Conservation (phyloP, 805 yeast species). For the Candida peoriensis region DNA sequence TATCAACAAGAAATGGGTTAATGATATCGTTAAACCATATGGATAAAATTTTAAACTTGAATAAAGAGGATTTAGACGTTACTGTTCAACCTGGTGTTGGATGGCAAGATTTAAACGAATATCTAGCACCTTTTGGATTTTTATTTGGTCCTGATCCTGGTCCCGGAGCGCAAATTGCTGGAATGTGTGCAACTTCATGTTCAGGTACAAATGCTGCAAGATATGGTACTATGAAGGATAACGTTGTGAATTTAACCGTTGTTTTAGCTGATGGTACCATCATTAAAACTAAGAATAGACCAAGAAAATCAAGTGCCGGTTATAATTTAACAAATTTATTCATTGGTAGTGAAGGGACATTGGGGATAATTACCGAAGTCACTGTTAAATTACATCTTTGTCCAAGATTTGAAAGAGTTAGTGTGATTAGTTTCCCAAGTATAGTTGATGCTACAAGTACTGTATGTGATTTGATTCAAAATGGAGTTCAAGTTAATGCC, state of each 20-base stretch:
- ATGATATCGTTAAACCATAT: slow-evolving; percentile 53
- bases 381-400: slow-evolving; percentile 63
- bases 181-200: slow-evolving; percentile 72
- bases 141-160: slow-evolving; percentile 76
- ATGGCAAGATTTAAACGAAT: slow-evolving; percentile 64
- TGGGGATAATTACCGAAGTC: slow-evolving; percentile 74
- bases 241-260: slow-evolving; percentile 59
- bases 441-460: slow-evolving; percentile 68
- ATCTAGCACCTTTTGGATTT: slow-evolving; percentile 40
- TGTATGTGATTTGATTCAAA: slow-evolving; percentile 54
- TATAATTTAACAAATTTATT: slow-evolving; percentile 71
- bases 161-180: slow-evolving; percentile 76
- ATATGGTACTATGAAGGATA: slow-evolving; percentile 78
- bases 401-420: slow-evolving; percentile 60
- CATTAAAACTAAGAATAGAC: slow-evolving; percentile 65
- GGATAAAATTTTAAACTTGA: slow-evolving; percentile 52
- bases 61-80: slow-evolving; percentile 62
- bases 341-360: slow-evolving; percentile 74
- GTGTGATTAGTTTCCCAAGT: slow-evolving; percentile 61
- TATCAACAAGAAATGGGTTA: slow-evolving; percentile 56
- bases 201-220: slow-evolving; percentile 76
- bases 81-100: slow-evolving; percentile 75
- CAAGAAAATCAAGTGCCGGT: slow-evolving; percentile 74
- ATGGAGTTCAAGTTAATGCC: slow-evolving; percentile 64
- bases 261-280: slow-evolving; percentile 78